A percentile compares a stretch with the other conserved stretches of the same genome.
These are phyloP conservation scores for Nannizzia gypsea DNA, from an alignment of 2,329 filamentous ascomycete species.

Conservation along the genomic window DNA sequence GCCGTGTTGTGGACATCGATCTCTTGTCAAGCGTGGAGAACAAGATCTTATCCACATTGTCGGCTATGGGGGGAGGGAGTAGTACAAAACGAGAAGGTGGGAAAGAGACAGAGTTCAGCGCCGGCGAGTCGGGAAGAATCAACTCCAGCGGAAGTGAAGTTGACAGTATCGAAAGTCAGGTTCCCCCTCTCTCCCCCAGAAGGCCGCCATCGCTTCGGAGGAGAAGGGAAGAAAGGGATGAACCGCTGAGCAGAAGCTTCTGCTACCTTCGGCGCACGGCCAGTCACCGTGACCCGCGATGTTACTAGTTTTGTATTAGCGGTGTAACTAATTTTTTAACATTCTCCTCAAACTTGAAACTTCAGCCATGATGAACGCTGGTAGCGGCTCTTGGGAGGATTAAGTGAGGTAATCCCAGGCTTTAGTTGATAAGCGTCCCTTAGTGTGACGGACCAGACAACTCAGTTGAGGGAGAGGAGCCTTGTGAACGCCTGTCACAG, in stretches of 20 bases:
- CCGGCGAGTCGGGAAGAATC: slow-evolving; percentile 1
- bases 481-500: slow-evolving; percentile 1
- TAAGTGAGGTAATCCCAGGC: not conserved
- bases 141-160: not conserved
- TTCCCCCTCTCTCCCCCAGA: not conserved
- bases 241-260: not conserved
- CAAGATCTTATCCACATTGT: not conserved
- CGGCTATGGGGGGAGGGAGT: not conserved
- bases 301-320: not conserved
- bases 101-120: not conserved
- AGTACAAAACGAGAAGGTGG: slow-evolving; percentile 3
- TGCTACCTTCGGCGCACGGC: not conserved
- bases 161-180: not conserved
- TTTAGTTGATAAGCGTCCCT: not conserved
- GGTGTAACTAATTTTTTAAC: not conserved
- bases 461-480: not conserved
- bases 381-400: not conserved
- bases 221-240: not conserved
- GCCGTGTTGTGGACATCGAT: not conserved
- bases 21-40: not conserved
- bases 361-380: not conserved
- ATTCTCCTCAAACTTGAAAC: not conserved
- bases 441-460: slow-evolving; percentile 1
- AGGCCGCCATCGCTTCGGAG: not conserved
- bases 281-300: not conserved